Evolutionary conservation across 1,284 basidiomycete genomes (phyloP).

Genomic region (Cutaneotrichosporon arboriforme): DNA sequence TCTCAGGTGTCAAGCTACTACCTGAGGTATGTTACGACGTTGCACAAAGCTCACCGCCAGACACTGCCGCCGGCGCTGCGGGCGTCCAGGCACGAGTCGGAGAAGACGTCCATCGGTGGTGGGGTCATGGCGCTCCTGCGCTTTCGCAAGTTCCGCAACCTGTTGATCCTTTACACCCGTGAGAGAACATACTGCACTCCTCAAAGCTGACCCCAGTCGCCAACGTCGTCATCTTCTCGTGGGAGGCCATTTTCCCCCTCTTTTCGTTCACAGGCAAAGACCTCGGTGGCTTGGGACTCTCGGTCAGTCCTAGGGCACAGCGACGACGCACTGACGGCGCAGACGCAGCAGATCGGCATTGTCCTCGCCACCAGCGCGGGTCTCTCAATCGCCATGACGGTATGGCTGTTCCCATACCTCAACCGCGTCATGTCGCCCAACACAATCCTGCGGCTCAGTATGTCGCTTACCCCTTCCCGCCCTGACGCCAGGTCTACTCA

Average conservation of each 20-base stretch:
- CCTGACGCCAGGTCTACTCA: slow-evolving; percentile 22
- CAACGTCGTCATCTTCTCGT: slow-evolving; percentile 32
- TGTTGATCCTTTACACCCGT: slow-evolving; percentile 33
- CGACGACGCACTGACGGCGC: background rate
- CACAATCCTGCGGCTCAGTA: slow-evolving; percentile 19
- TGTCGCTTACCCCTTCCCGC: background rate
- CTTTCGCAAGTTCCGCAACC: slow-evolving; percentile 26
- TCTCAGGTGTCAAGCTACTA: slow-evolving; percentile 23
- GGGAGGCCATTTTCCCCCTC: slow-evolving; percentile 38
- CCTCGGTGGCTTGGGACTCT: slow-evolving; percentile 33
- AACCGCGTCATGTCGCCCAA: slow-evolving; percentile 26
- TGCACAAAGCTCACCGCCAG: background rate
- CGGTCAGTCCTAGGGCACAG: slow-evolving; percentile 23
- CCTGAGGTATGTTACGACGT: slow-evolving; percentile 31
- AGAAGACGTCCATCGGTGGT: slow-evolving; percentile 11
- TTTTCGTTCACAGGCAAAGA: slow-evolving; percentile 34
- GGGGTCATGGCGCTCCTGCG: slow-evolving; percentile 21
- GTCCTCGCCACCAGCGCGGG: slow-evolving; percentile 31
- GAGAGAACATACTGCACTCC: slow-evolving; percentile 3
- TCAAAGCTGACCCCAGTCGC: slow-evolving; percentile 16
- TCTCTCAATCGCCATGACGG: slow-evolving; percentile 36
- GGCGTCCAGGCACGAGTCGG: slow-evolving; percentile 2
- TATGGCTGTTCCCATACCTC: slow-evolving; percentile 31
- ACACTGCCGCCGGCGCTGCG: slow-evolving; percentile 12
- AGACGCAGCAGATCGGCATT: slow-evolving; percentile 34